Evolutionary conservation across 805 yeast species (phyloP).

Genomic region (Candida glaebosa): DNA sequence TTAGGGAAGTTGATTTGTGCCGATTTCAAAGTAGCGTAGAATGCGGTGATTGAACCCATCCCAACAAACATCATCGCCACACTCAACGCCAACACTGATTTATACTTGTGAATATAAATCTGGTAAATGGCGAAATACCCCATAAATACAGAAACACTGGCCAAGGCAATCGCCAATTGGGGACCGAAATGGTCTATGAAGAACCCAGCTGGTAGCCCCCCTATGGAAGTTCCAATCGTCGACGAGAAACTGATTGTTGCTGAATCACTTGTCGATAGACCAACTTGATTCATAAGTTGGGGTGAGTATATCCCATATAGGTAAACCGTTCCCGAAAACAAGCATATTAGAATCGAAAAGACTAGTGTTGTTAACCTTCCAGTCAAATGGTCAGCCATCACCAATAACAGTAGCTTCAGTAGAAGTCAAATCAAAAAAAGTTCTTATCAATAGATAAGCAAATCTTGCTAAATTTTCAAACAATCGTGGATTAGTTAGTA

Average conservation of each 20-base stretch:
- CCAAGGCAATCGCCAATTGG: slow-evolving; percentile 47
- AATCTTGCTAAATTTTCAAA: too few species aligned
- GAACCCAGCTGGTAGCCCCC: slow-evolving; percentile 71
- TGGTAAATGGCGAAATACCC: slow-evolving; percentile 53
- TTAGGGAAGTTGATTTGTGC: slow-evolving; percentile 65
- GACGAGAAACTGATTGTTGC: slow-evolving; percentile 62
- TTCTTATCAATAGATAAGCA: not conserved
- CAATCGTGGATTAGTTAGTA: too few species aligned
- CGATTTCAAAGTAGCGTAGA: slow-evolving; percentile 54
- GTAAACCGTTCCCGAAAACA: slow-evolving; percentile 76
- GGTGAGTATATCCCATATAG: slow-evolving; percentile 75
- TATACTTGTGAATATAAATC: slow-evolving; percentile 40
- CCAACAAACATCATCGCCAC: slow-evolving; percentile 54
- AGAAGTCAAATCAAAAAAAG: not conserved
- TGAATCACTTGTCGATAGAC: slow-evolving; percentile 56
- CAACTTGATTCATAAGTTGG: slow-evolving; percentile 55
- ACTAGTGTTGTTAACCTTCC: slow-evolving; percentile 23
- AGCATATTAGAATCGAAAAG: slow-evolving; percentile 45
- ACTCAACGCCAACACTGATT: slow-evolving; percentile 41
- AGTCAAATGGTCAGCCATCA: slow-evolving; percentile 10
- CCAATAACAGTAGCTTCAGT: not conserved
- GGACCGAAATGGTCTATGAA: slow-evolving; percentile 64
- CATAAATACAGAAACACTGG: slow-evolving; percentile 49
- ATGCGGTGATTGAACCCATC: slow-evolving; percentile 63
- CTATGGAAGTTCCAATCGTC: slow-evolving; percentile 61